Conservation (phyloP, 2,329 filamentous ascomycete genomes). For the Ophiostoma himal-ulmi region DNA sequence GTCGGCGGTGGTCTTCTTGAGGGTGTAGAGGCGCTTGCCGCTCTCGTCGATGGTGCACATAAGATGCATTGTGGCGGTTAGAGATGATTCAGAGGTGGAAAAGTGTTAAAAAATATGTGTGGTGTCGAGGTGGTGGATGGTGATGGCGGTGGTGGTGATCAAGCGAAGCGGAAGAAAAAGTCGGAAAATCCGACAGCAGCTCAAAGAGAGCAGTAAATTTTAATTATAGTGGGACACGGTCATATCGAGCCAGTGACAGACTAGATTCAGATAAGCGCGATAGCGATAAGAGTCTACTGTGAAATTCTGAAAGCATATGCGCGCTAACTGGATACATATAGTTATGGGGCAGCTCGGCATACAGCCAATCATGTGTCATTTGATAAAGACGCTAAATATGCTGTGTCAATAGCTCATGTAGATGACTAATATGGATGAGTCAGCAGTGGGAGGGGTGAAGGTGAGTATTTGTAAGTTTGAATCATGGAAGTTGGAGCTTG, state of each 20-base stretch:
- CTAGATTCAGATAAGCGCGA: background rate
- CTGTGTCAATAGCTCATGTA: too few relatives aligned
- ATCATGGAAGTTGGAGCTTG: too few relatives aligned
- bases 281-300: background rate
- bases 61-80: slow-evolving; percentile 46
- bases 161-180: background rate
- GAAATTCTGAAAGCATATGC: background rate
- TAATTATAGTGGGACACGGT: background rate
- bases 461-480: too few relatives aligned
- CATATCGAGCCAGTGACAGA: background rate
- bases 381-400: too few relatives aligned
- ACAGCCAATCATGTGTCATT: too few relatives aligned
- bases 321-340: background rate
- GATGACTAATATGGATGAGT: too few relatives aligned
- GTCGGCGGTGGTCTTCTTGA: slow-evolving; percentile 73
- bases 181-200: background rate
- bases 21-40: slow-evolving; percentile 88
- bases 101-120: background rate
- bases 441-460: too few relatives aligned
- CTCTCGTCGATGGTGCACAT: slow-evolving; percentile 78
- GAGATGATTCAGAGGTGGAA: background rate
- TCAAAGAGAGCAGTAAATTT: background rate
- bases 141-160: background rate
- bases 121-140: background rate
- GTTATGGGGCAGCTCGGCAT: too few relatives aligned